Conservation (phyloP, 352 stramenopile genomes). For the Thraustochytrium sp. region DNA sequence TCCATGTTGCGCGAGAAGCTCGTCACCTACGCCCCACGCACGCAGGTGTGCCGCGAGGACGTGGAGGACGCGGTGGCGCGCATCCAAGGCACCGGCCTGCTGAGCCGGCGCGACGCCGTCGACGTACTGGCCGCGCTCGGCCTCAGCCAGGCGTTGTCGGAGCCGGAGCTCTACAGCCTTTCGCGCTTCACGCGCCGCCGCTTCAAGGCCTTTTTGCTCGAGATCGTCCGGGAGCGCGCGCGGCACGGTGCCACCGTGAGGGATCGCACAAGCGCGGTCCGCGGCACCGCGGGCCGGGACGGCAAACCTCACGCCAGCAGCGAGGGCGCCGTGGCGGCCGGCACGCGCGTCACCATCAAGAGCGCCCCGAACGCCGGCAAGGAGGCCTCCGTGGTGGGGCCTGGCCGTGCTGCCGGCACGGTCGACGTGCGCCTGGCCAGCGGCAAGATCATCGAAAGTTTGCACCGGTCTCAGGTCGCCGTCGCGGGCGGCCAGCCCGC, state of each 20-base stretch:
- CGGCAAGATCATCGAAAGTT: not conserved
- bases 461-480: not conserved
- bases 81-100: not conserved
- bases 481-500: not conserved
- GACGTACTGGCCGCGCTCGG: not conserved
- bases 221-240: not conserved
- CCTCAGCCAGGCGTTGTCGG: not conserved
- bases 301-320: too few species aligned
- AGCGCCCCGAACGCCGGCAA: not conserved
- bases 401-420: not conserved
- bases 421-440: not conserved
- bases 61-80: not conserved
- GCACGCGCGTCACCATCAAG: not conserved
- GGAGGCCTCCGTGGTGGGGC: not conserved
- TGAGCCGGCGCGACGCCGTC: not conserved
- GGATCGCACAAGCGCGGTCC: too few species aligned
- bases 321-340: not conserved
- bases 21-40: not conserved
- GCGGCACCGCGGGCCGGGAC: too few species aligned
- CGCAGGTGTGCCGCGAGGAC: not conserved
- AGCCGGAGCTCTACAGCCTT: not conserved
- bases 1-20: not conserved
- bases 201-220: not conserved
- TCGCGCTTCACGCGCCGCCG: not conserved
- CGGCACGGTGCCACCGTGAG: too few species aligned